These are phyloP conservation scores for Metschnikowia matae DNA, from an alignment of 805 yeast genomes.

Conservation along the genomic window DNA sequence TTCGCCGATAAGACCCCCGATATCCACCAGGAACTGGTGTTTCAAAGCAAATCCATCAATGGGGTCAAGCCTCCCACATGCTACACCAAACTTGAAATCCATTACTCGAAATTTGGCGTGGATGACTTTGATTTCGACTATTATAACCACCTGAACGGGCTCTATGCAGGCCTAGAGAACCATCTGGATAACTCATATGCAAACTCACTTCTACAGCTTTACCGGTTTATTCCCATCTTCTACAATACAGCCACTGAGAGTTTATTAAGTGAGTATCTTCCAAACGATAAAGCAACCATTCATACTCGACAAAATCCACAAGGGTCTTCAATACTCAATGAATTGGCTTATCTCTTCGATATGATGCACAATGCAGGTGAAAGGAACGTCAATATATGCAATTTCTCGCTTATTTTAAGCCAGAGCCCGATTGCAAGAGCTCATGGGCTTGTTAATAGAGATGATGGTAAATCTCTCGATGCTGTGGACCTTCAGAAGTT, in stretches of 20 bases:
- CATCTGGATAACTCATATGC: constrained; percentile 70
- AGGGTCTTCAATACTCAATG: constrained; percentile 61
- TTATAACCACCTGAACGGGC: constrained; percentile 63
- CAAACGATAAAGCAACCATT: constrained; percentile 33
- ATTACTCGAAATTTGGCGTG: constrained; percentile 87
- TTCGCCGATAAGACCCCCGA: constrained; percentile 4
- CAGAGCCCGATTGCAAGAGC: constrained; percentile 44
- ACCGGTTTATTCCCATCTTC: constrained; percentile 69
- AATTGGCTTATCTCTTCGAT: constrained; percentile 84
- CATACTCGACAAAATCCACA: constrained; percentile 28
- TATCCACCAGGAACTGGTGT: constrained; percentile 13
- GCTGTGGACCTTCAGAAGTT: constrained; percentile 41
- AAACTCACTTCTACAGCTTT: constrained; percentile 75
- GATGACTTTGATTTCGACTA: constrained; percentile 89
- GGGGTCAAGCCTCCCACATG: constrained; percentile 57
- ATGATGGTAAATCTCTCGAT: constrained; percentile 42
- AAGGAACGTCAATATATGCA: constrained; percentile 66
- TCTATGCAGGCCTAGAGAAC: constrained; percentile 77
- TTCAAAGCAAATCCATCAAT: constrained; percentile 18
- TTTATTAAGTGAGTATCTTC: constrained; percentile 47
- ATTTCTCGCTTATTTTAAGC: constrained; percentile 51
- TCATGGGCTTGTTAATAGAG: constrained; percentile 51
- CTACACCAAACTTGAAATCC: constrained; percentile 67
- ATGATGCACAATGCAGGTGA: constrained; percentile 85
- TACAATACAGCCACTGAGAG: constrained; percentile 60